A percentile compares a stretch with the other conserved stretches of the same genome.
Conservation (phyloP, 176 grass and related monocot species). For the Avena insularis region DNA sequence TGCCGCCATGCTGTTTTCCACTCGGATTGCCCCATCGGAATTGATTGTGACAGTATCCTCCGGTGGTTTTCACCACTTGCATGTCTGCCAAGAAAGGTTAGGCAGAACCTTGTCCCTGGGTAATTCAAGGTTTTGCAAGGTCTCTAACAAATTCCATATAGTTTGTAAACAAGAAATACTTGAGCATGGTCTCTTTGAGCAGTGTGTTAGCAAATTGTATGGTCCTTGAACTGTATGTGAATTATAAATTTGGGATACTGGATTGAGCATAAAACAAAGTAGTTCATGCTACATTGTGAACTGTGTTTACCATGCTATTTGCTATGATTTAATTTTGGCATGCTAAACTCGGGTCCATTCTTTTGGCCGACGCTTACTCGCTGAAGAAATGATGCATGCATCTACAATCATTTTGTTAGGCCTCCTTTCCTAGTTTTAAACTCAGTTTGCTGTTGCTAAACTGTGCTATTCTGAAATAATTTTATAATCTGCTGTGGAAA, state of each 20-base stretch:
- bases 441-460: background rate
- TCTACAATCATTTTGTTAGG: conserved; percentile 12
- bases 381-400: conserved; percentile 26
- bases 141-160: no score
- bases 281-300: background rate
- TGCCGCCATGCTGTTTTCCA: no score
- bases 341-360: conserved; percentile 1
- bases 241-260: conserved; percentile 31
- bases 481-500: conserved; percentile 16
- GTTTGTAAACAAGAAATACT: background rate
- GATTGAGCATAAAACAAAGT: background rate
- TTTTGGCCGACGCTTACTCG: conserved; percentile 2
- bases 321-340: conserved; percentile 31
- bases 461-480: background rate
- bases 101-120: no score
- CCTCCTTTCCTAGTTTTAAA: conserved; percentile 14
- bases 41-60: no score
- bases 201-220: conserved; percentile 5
- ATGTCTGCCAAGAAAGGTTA: no score
- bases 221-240: conserved; percentile 1
- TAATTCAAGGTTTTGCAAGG: no score
- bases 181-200: conserved; percentile 9
- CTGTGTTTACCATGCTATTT: background rate
- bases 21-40: no score
- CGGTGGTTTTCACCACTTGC: no score